Conservation (phyloP, 768 basidiomycete species). For the Leucogyrophana mollusca region DNA sequence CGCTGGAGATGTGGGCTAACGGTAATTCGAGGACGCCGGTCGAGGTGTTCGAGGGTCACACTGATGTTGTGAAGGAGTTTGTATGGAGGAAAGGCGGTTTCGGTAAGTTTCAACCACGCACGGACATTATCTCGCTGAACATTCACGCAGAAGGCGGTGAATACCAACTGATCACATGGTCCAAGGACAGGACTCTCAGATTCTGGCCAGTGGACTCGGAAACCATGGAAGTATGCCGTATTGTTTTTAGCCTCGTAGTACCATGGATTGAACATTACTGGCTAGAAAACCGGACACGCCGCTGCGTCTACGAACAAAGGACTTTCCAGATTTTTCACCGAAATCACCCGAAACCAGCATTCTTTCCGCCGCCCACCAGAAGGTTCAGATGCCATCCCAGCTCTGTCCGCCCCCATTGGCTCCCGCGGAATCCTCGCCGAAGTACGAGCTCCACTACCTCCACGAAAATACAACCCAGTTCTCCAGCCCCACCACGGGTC, state of each 20-base stretch:
- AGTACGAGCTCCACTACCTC: constrained; percentile 49
- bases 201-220: constrained; percentile 86
- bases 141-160: constrained; percentile 43
- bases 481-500: constrained; percentile 33
- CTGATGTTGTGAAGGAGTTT: constrained; percentile 95
- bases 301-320: constrained; percentile 29
- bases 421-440: constrained; percentile 68
- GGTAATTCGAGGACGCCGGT: constrained; percentile 42
- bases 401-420: constrained; percentile 67
- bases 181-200: constrained; percentile 86
- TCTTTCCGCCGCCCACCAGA: constrained; percentile 61
- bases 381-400: constrained; percentile 34
- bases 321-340: constrained; percentile 17
- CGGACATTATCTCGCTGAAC: neutral
- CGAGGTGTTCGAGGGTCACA: constrained; percentile 82
- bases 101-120: constrained; percentile 35
- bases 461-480: constrained; percentile 19
- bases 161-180: constrained; percentile 73
- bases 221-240: constrained; percentile 55
- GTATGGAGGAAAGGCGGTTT: constrained; percentile 81
- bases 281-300: constrained; percentile 50
- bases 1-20: constrained; percentile 77
- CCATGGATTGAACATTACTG: constrained; percentile 10
- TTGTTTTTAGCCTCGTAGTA: neutral
- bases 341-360: constrained; percentile 23